Conservation (phyloP, 495 filamentous ascomycete genomes). For the Trypethelium eluteriae region DNA sequence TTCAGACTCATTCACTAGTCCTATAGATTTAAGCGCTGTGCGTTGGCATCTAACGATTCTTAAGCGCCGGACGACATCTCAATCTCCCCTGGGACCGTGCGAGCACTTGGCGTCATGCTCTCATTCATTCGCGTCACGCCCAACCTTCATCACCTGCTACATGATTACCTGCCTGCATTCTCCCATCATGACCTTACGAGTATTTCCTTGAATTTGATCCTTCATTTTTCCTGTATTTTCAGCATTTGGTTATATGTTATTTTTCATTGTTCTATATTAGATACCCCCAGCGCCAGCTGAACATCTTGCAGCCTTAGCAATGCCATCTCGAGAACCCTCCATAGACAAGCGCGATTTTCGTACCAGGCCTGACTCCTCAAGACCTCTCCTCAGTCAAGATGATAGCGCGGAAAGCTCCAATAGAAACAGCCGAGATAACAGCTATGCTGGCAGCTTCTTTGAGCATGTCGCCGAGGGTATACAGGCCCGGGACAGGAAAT, state of each 20-base stretch:
- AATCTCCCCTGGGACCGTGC: conserved; percentile 6
- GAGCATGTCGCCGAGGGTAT: conserved; percentile 55
- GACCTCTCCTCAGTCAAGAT: conserved; percentile 38
- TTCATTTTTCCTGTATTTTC: background rate
- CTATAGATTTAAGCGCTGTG: conserved; percentile 1
- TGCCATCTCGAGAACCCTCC: conserved; percentile 10
- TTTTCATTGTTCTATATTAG: background rate
- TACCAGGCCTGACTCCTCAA: conserved; percentile 35
- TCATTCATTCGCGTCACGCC: background rate
- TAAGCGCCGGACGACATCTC: background rate
- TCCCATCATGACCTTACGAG: conserved; percentile 4
- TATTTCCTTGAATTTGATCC: conserved; percentile 3
- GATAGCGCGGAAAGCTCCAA: conserved; percentile 19
- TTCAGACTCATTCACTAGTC: background rate
- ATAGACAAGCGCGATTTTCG: conserved; percentile 60
- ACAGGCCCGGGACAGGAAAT: conserved; percentile 48
- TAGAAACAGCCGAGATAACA: conserved; percentile 28
- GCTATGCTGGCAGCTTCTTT: conserved; percentile 51
- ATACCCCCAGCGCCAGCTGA: conserved; percentile 7
- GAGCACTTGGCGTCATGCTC: background rate
- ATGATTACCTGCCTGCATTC: background rate
- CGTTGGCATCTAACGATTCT: background rate
- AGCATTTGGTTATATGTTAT: background rate
- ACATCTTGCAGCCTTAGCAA: background rate
- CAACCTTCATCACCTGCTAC: background rate